These are phyloP conservation scores for Rhizopus microsporus DNA, from an alignment of 371 early-diverging fungal genomes.

Conservation along the genomic window DNA sequence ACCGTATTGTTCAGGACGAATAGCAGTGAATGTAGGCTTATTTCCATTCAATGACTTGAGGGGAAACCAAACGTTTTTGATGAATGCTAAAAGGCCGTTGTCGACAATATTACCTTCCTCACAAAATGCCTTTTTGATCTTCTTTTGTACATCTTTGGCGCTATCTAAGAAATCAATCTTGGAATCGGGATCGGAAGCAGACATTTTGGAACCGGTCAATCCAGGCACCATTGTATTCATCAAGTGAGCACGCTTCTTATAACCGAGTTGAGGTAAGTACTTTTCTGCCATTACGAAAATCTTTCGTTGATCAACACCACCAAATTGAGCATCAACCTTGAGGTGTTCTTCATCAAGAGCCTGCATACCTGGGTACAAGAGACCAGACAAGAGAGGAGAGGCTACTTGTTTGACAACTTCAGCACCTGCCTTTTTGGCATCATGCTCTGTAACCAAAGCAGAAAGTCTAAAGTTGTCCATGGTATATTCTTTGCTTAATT, in stretches of 20 bases:
- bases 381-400: slow-evolving; percentile 90
- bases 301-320: slow-evolving; percentile 99
- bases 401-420: slow-evolving; percentile 99
- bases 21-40: slow-evolving; percentile 66
- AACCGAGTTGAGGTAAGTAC: slow-evolving; percentile 95
- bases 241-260: slow-evolving; percentile 97
- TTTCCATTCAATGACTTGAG: slow-evolving; percentile 61
- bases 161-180: slow-evolving; percentile 98
- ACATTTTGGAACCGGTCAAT: slow-evolving; percentile 97
- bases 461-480: slow-evolving; percentile 95
- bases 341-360: slow-evolving; percentile 99
- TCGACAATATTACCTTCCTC: slow-evolving; percentile 96
- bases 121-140: slow-evolving; percentile 98
- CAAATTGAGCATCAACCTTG: slow-evolving; percentile 98
- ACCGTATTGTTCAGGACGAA: slow-evolving; percentile 88
- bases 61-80: slow-evolving; percentile 93
- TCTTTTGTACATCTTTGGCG: slow-evolving; percentile 83
- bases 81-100: slow-evolving; percentile 92
- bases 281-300: slow-evolving; percentile 99
- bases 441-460: slow-evolving; percentile 91
- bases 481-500: slow-evolving; percentile 86
- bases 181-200: slow-evolving; percentile 95
- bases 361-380: slow-evolving; percentile 99
- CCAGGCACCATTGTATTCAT: slow-evolving; percentile 99
- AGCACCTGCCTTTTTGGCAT: slow-evolving; percentile 99